Evolutionary conservation across 768 basidiomycete genomes (phyloP), one percentile per base, ranked within the genome.

Genomic region (Hygrophorus russula): DNA sequence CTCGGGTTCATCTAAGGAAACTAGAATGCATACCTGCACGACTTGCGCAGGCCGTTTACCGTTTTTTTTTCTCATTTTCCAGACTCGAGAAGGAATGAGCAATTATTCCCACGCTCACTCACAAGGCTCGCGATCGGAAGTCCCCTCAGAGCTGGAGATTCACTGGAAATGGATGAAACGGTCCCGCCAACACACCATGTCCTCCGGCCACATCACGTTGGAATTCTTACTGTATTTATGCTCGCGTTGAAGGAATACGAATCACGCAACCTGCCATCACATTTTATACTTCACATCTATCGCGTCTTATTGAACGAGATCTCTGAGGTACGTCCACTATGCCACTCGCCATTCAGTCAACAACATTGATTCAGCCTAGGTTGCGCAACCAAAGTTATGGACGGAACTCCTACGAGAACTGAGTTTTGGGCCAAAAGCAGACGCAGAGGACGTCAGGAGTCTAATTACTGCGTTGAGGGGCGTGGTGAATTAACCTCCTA

Each of bases 181-280:
- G 28, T 76, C 74, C 76, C 80, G 6, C 78, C 80, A 1, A 70
- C 73, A 5, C 73, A 77, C 41, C 80, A 85, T 59, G 67, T 77
- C 44, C 68, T 90, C 20, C 70, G 78, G 43, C 84, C 87, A 1
- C 87, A 90, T 52, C 88, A 91, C 56, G 65, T 90, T 40, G 71
- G 72, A 39, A 63, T 89, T 12, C 65, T 89, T 27, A 71, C 73
- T 28, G 63, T 86, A 18, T 64, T 88, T 29, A 64, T 78, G 46
- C 62, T 81, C 10, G 62, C 73, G 3, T 83, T 79, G 58, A 80
- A 75, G 55, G 78, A 82, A 49, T 67, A 68, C 45, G 67, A 68
- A 18, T 60, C 69, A 34, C 69, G 68, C 44, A 67, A 67, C 18
- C 67, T 85, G 8, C 75, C 82, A 1, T 56, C 72, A 15, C 49